Base-by-base conservation (phyloP, 2,329 filamentous ascomycete genomes). In the Cryphonectria nitschkei region DNA sequence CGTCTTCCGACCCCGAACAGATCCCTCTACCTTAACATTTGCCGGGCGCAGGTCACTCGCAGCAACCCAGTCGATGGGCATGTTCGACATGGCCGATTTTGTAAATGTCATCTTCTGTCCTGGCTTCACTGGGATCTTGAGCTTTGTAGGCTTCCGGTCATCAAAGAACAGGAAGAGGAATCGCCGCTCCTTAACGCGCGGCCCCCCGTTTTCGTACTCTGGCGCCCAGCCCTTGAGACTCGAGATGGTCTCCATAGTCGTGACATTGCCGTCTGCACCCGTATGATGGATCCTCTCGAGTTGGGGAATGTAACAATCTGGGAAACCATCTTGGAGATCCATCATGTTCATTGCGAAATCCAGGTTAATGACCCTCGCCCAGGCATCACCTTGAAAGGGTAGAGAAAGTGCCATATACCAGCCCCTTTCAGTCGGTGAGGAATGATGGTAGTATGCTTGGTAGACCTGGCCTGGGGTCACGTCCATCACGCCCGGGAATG, bases 121-220 rank as follows among this genome's bases (percentile, higher is more conserved):
- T 11, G 67, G 26, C 54, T 5, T 58, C 13, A 13, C 11, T n/a
- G 65, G 50, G n/a, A 72, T 64, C 37, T 32, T 41, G 26, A 70
- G 56, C 32, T 65, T 43, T 8, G 64, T 64, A 5, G 65, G 64
- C 19, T 39, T 65, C 11, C 32, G 26, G 52, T 72, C 70, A 13
- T 72, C 70, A 16, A 72, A 70, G 34, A 64, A 68, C 2, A 72
- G 60, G 16, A 70, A 61, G 0, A 68, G 68, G 41, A 70, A 68
- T 0, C 62, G 34, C 9, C 70, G 68, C 19, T 72, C 39, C 26
- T 13, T 22, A 1, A 34, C 60, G 16, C 22, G 46, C 3, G 60
- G 26, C 0, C 65, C 60, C 19, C 52, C 68, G 2, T 29, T 60
- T 14, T 34, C 64, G 41, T 60, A 72, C 11, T 52, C 50, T 6